Base-by-base conservation (phyloP, 768 basidiomycete species). In the Krasilnikovozyma curviuscula region DNA sequence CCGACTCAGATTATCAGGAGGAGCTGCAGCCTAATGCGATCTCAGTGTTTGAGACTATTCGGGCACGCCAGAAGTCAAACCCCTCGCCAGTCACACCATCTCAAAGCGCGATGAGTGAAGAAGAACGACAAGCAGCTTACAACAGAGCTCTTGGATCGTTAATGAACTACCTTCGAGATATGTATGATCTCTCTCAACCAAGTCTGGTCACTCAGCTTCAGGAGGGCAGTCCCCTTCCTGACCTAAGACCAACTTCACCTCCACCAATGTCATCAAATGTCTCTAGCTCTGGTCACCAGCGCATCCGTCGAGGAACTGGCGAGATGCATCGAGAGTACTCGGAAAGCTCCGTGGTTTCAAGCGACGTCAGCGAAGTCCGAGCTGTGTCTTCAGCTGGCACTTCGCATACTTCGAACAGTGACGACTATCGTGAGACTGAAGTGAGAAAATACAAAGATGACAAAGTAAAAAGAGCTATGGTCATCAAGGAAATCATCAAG, bases 101-200 rank as follows among this genome's bases (percentile, higher is more conserved):
- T n/a, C n/a, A n/a, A n/a, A n/a, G n/a, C n/a, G n/a, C n/a, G 39
- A 31, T 48, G 10, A n/a, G 23, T 12, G 34, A 35, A 38, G 46
- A 47, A 12, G 24, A 21, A 19, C 27, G 24, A 39, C 38, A n/a
- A 30, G 40, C n/a, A 1, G 12, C 33, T 8, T 64, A 65, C 46
- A 50, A 58, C 1, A 44, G 48, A 7, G 86, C 84, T 28, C 70
- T 98, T 44, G 75, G 83, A 47, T 81, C 83, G 9, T 76, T 98
- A 16, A 89, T 97, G 81, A 84, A 86, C 7, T 98, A 97, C 64
- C 72, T 98, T 18, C 77, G 78, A 57, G 93, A 98, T 58, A 80
- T 98, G 76, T 81, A 88, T 59, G 93, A 98, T 59, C 70, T 98
- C 27, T 78, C 78, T 16, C 77, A 55, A 73, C n/a, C n/a, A 77